Conservation (phyloP, 2,329 filamentous ascomycete species). For the Fusarium sororula region DNA sequence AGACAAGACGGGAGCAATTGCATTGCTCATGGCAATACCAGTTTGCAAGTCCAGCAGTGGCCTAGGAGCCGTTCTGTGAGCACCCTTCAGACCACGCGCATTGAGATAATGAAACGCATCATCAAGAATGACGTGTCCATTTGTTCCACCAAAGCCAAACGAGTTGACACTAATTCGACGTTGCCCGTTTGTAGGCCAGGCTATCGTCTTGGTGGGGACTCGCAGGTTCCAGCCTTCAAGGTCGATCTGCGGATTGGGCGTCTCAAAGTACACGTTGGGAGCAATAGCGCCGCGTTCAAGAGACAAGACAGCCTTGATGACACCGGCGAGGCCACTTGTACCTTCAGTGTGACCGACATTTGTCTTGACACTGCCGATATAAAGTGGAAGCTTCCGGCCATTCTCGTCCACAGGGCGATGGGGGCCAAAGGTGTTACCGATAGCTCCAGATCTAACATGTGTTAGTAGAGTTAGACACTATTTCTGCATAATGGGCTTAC, state of each 20-base stretch:
- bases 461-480: background rate
- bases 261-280: background rate
- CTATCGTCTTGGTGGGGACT: background rate
- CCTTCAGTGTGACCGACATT: background rate
- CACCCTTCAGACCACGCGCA: background rate
- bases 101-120: background rate
- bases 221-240: background rate
- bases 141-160: background rate
- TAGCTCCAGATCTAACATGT: background rate
- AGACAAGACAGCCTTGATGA: background rate
- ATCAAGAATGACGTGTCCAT: background rate
- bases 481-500: background rate
- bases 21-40: background rate
- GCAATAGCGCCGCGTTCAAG: background rate
- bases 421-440: background rate
- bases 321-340: background rate
- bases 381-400: background rate
- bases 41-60: background rate
- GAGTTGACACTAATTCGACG: background rate
- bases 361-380: background rate
- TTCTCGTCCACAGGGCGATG: background rate
- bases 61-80: background rate
- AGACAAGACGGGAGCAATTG: background rate
- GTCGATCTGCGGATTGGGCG: background rate
- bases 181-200: background rate